Percentiles rank a stretch among this genome's conserved stretches.
Conservation (phyloP, 148 eudicot genomes). For the Persicaria maculosa region DNA sequence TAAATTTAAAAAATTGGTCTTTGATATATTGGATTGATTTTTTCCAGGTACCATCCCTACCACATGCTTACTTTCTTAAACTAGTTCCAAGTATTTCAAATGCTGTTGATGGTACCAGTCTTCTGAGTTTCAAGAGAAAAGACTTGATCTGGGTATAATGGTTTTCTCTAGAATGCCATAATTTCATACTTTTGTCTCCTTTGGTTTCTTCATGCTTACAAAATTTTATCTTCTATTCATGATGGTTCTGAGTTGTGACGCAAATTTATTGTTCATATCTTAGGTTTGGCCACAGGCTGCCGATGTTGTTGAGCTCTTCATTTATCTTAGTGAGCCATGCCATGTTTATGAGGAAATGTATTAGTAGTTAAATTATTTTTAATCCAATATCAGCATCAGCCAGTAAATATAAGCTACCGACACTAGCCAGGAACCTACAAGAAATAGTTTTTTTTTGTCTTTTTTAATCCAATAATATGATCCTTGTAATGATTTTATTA, state of each 20-base stretch:
- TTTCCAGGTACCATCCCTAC: conserved; percentile 74
- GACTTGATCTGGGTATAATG: conserved; percentile 76
- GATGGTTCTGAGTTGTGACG: background rate
- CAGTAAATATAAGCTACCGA: no score
- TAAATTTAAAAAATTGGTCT: background rate
- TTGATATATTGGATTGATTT: background rate
- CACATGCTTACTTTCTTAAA: conserved; percentile 82
- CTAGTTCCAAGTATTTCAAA: conserved; percentile 70
- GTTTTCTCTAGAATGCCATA: conserved; percentile 6
- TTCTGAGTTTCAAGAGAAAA: conserved; percentile 83
- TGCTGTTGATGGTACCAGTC: conserved; percentile 61
- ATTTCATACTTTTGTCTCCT: background rate
- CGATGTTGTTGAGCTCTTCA: conserved; percentile 90
- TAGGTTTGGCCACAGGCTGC: conserved; percentile 87
- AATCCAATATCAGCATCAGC: no score
- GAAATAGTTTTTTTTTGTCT: no score
- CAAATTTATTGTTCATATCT: conserved; percentile 14
- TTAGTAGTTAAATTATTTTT: no score
- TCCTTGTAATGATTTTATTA: no score
- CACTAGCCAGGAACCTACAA: no score
- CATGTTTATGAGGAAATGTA: conserved; percentile 96
- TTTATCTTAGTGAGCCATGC: conserved; percentile 93
- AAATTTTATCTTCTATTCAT: background rate
- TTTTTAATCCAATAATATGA: no score
- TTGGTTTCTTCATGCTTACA: background rate